Evolutionary conservation across 345 rosid species (phyloP).

Genomic region (Sisymbrium irio): DNA sequence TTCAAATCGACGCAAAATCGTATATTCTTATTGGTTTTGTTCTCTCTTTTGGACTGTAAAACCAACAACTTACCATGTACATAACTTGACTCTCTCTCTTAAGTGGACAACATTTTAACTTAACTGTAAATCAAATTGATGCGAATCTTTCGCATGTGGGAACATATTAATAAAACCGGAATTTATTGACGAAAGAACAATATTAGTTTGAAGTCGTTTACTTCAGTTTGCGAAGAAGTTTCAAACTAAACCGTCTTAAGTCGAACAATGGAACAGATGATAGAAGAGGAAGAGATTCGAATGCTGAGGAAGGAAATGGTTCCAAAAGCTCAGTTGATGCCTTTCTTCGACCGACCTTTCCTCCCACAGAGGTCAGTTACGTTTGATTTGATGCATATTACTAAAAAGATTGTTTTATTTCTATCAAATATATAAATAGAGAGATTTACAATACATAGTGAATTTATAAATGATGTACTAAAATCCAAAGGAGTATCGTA

Average conservation of each 20-base stretch:
- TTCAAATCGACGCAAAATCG: background rate
- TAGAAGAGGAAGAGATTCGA: conserved; percentile 74
- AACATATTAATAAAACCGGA: background rate
- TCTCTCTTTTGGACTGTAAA: background rate
- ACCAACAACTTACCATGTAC: too few relatives aligned
- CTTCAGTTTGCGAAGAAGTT: background rate
- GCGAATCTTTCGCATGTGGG: background rate
- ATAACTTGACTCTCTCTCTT: too few relatives aligned
- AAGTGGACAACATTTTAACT: background rate
- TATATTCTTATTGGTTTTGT: background rate
- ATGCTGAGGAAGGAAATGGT: conserved; percentile 79
- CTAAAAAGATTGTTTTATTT: too few relatives aligned
- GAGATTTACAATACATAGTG: background rate
- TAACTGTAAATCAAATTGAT: background rate
- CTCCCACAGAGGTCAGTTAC: conserved; percentile 66
- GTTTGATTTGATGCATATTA: too few relatives aligned
- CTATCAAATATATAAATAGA: background rate
- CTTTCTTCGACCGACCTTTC: conserved; percentile 75
- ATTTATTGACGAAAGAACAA: background rate
- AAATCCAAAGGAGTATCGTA: background rate
- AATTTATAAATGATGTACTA: too few relatives aligned
- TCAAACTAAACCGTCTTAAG: background rate
- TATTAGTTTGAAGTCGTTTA: background rate
- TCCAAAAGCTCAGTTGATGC: conserved; percentile 86
- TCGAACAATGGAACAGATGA: conserved; percentile 44